Percentiles rank a stretch among this genome's conserved stretches.
Evolutionary conservation across 78 protist species (phyloP).

Genomic region (Tieghemostelium lacteum): DNA sequence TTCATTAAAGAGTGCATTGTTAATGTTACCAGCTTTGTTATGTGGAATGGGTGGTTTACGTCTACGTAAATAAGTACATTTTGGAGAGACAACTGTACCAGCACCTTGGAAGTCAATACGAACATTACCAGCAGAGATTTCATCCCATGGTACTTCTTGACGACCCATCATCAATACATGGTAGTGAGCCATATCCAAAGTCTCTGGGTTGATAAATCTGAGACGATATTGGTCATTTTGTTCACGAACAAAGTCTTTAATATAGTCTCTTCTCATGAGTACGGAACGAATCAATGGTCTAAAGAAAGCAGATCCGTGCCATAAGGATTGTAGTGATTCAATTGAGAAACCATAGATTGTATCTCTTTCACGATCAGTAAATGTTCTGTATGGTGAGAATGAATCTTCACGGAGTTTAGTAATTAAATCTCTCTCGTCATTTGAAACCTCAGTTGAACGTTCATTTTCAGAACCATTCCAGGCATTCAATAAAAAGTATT

Average conservation of each 20-base stretch:
- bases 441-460: conserved; percentile 30
- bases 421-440: conserved; percentile 30
- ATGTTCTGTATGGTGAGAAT: conserved; percentile 72
- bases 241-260: conserved; percentile 38
- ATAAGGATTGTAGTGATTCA: conserved; percentile 67
- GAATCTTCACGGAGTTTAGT: conserved; percentile 66
- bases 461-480: conserved; percentile 44
- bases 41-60: conserved; percentile 85
- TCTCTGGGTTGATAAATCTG: conserved; percentile 52
- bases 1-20: conserved; percentile 69
- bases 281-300: conserved; percentile 64
- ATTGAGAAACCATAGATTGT: conserved; percentile 29
- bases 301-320: conserved; percentile 69
- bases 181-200: conserved; percentile 75
- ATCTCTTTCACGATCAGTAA: conserved; percentile 26
- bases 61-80: conserved; percentile 66
- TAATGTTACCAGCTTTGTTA: conserved; percentile 78
- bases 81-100: conserved; percentile 58
- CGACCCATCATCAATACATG: conserved; percentile 69
- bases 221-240: conserved; percentile 51
- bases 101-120: conserved; percentile 68
- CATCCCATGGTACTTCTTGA: conserved; percentile 77
- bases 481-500: conserved; percentile 47
- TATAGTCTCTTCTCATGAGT: conserved; percentile 49
- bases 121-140: conserved; percentile 57